A percentile compares a stretch with the other conserved stretches of the same genome.
Conservation (phyloP, 1,139 yeast genomes). For the Yamadazyma mexicana region DNA sequence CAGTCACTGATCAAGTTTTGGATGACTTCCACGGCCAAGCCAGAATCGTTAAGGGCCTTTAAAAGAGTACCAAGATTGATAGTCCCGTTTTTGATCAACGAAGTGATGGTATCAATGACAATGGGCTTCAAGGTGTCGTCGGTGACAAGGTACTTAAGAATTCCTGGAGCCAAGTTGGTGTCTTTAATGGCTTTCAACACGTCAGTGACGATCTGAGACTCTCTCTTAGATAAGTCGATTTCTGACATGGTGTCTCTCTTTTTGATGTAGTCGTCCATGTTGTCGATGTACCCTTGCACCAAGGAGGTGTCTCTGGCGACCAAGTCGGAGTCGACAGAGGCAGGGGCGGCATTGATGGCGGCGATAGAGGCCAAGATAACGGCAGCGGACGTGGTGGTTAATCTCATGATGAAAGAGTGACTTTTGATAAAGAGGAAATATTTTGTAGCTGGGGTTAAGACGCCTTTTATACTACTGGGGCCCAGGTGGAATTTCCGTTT, state of each 20-base stretch:
- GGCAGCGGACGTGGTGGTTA: constrained; percentile 17
- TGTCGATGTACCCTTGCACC: constrained; percentile 28
- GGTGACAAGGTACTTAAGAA: constrained; percentile 33
- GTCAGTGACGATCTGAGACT: constrained; percentile 42
- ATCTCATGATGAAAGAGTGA: constrained; percentile 9
- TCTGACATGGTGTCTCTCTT: constrained; percentile 30
- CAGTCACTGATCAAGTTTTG: constrained; percentile 40
- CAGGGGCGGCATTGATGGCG: constrained; percentile 38
- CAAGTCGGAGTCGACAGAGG: constrained; percentile 21
- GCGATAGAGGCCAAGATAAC: constrained; percentile 34
- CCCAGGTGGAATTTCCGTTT: not conserved
- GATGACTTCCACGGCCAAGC: constrained; percentile 42
- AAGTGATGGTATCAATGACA: constrained; percentile 30
- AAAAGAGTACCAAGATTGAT: constrained; percentile 40
- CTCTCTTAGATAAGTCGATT: constrained; percentile 36
- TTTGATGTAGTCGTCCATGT: constrained; percentile 26
- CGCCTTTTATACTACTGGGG: not conserved
- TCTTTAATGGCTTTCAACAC: constrained; percentile 39
- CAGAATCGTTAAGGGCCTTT: constrained; percentile 45
- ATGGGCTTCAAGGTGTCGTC: constrained; percentile 34
- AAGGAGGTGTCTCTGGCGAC: constrained; percentile 32
- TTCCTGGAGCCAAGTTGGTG: constrained; percentile 41
- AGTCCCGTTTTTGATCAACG: constrained; percentile 32
- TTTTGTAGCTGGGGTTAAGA: not conserved
- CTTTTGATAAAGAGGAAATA: not conserved